phyloP scores from a whole-genome alignment of 129 eudicot genomes.

The Escallonia rubra region DNA sequence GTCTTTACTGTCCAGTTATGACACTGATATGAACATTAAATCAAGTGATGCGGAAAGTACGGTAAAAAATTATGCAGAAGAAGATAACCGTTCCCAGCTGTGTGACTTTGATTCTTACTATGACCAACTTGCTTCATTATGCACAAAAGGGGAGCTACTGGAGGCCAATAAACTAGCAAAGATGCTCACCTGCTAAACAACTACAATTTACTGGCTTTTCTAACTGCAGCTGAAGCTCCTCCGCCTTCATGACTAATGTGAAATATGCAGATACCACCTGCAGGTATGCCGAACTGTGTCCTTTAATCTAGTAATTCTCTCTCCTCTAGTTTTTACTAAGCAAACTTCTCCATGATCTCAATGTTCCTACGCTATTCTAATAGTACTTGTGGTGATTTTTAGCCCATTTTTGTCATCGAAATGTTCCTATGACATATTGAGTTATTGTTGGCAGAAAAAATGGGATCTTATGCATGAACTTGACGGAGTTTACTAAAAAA shows the following conservation, averaged over 20 bases:
- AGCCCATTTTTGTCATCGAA: too few species aligned
- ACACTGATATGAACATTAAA: constrained; percentile 21
- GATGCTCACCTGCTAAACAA: constrained; percentile 19
- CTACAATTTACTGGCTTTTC: background rate
- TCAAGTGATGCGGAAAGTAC: background rate
- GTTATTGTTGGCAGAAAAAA: too few species aligned
- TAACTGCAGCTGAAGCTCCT: too few species aligned
- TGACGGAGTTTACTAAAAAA: too few species aligned
- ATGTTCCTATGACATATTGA: too few species aligned
- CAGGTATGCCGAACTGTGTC: background rate
- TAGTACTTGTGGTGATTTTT: too few species aligned
- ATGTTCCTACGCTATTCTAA: too few species aligned
- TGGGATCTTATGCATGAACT: too few species aligned
- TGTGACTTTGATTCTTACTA: constrained; percentile 43
- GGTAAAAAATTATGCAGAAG: background rate
- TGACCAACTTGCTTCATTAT: constrained; percentile 32
- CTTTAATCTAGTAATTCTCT: background rate
- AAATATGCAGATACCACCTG: background rate
- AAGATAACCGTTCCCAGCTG: background rate
- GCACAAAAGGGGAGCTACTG: constrained; percentile 51
- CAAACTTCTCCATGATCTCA: too few species aligned
- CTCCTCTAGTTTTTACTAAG: too few species aligned
- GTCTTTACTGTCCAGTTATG: background rate
- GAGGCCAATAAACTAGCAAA: constrained; percentile 56
- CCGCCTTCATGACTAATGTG: background rate